phyloP scores from a whole-genome alignment of 1,284 basidiomycete species.

The Ceratobasidium sp. region DNA sequence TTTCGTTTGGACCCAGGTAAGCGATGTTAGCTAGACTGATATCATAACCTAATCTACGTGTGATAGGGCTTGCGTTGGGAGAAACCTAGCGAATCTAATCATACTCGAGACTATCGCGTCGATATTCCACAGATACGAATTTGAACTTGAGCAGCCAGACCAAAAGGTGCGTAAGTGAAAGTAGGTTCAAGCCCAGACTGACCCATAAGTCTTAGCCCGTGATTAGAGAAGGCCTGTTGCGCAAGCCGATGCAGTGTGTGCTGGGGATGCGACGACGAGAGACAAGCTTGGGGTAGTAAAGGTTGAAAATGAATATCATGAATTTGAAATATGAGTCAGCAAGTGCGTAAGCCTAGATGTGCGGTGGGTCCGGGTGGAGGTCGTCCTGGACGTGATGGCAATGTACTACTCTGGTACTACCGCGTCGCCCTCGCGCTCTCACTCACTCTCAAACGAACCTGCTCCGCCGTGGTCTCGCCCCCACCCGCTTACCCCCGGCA shows the following conservation, averaged over 20 bases:
- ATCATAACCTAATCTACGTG: too few relatives aligned
- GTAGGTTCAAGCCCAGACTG: too few relatives aligned
- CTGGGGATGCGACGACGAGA: constrained; percentile 67
- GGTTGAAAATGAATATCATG: too few relatives aligned
- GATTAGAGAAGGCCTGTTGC: constrained; percentile 79
- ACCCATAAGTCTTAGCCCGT: too few relatives aligned
- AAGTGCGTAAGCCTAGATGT: constrained; percentile 21
- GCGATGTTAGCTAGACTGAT: too few relatives aligned
- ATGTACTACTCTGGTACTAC: constrained; percentile 38
- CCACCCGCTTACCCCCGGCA: constrained; percentile 65
- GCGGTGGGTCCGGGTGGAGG: too few relatives aligned
- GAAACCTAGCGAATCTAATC: constrained; percentile 79
- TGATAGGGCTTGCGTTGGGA: constrained; percentile 68
- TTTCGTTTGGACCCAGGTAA: constrained; percentile 61
- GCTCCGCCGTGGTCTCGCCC: constrained; percentile 69
- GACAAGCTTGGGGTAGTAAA: too few relatives aligned
- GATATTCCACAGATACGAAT: constrained; percentile 75
- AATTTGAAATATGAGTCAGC: constrained; percentile 10
- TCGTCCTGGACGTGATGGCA: neutral
- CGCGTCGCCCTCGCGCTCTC: constrained; percentile 36
- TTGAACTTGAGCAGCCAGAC: constrained; percentile 68
- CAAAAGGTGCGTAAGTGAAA: constrained; percentile 50
- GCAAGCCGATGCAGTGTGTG: constrained; percentile 73
- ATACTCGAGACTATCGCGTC: constrained; percentile 79
- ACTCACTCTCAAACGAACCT: constrained; percentile 35